Conservation (phyloP, 2,329 filamentous ascomycete species). For the Pseudofabraea citricarpa region DNA sequence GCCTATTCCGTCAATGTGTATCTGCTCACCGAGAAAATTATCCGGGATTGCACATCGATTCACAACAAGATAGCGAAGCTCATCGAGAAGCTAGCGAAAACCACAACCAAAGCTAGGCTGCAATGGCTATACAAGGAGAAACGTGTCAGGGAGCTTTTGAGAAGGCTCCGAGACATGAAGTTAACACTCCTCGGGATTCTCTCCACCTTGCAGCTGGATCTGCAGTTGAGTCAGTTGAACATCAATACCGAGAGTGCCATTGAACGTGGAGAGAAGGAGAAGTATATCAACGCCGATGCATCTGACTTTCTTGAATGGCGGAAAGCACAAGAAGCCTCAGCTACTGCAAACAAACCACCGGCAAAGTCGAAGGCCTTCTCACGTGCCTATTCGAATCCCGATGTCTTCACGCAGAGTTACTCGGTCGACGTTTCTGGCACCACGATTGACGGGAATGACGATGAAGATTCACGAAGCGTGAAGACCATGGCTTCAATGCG, state of each 20-base stretch:
- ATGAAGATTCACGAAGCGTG: neutral
- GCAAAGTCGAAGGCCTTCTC: too few species aligned
- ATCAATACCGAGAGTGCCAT: neutral
- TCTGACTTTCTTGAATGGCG: neutral
- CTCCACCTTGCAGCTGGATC: neutral
- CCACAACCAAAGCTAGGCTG: slow-evolving; percentile 9
- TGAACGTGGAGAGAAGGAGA: neutral
- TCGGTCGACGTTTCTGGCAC: too few species aligned
- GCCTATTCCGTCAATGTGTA: slow-evolving; percentile 12
- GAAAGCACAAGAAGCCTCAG: neutral
- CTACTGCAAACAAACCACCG: neutral
- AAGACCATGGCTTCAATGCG: neutral
- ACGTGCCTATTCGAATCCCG: neutral
- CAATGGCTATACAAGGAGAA: slow-evolving; percentile 19
- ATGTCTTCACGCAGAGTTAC: neutral
- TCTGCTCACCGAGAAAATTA: slow-evolving; percentile 15
- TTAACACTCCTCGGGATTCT: slow-evolving; percentile 11
- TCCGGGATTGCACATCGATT: slow-evolving; percentile 15
- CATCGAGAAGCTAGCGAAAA: slow-evolving; percentile 8
- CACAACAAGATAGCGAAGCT: slow-evolving; percentile 18
- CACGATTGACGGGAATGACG: too few species aligned
- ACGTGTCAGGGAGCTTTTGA: slow-evolving; percentile 13
- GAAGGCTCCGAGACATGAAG: slow-evolving; percentile 15
- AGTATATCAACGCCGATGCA: too few species aligned
- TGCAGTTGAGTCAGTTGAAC: neutral